Evolutionary conservation across 164 flowering plant species (phyloP), one percentile per base, ranked within the genome.

Genomic region (Annona squamosa): DNA sequence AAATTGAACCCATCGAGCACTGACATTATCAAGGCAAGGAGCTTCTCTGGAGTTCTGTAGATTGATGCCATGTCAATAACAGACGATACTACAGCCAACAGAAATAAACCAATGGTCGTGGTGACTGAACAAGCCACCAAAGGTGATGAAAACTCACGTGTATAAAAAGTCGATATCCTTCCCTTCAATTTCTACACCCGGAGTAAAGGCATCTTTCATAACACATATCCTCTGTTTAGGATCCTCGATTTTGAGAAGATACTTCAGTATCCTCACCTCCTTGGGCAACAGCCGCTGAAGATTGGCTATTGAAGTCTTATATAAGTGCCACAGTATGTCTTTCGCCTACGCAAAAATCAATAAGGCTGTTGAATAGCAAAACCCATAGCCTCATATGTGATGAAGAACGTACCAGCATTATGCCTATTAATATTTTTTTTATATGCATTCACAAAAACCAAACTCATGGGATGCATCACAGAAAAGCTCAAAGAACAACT

Each of bases 161-260:
- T 86, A 93, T 3, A 95, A 79, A 77, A 43, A 48, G 77, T 93
- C 98, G 0, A 83, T 83, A 68, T 92, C 87, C 71, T 82, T 77
- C 71, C 96, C 93, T 86, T 92, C 94, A 79, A 87, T 75, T 84
- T 92, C 98, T 46, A 82, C 88, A 68, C 97, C 99, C 0, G 99
- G 97, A 67, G 95, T 90, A 77, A 95, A 93, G 72, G 99, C 99
- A 77, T 93, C 93, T 18, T 83, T 81, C 17, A 95, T 76, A 17
- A 87, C 84, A 79, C 79, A 77, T 46, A 87, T 56, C 61, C 62
- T 83, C 82, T 85, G 87, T 72, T 87, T 87, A 17, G 91, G 96
- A 82, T 95, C 97, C 75, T 91, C 83, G 59, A 93, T 84, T 19
- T 81, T 85, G 72, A 95, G 90, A 74, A 95, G 85, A 86, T 89